Evolutionary conservation across 1,284 basidiomycete genomes (phyloP).

Genomic region (Boletus coffeatus): DNA sequence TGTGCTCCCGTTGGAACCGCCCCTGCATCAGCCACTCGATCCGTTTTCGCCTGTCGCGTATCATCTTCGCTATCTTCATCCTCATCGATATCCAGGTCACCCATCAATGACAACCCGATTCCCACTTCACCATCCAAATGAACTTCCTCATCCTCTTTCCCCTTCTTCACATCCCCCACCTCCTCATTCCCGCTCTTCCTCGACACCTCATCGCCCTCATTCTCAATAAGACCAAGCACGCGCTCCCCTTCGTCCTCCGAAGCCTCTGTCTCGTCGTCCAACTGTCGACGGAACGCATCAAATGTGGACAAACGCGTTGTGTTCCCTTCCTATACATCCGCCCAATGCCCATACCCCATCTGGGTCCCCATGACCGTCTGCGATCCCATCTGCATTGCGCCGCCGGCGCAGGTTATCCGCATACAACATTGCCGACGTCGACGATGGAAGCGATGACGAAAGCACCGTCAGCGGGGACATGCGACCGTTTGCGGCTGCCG

Average conservation of each 20-base stretch:
- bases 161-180: background rate
- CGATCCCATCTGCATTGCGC: background rate
- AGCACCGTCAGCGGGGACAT: slow-evolving; percentile 16
- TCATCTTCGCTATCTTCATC: slow-evolving; percentile 12
- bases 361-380: background rate
- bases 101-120: slow-evolving; percentile 63
- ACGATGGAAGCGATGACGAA: slow-evolving; percentile 11
- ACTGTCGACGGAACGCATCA: slow-evolving; percentile 22
- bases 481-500: slow-evolving; percentile 15
- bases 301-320: slow-evolving; percentile 24
- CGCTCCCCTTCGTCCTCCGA: slow-evolving; percentile 8
- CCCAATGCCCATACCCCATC: background rate
- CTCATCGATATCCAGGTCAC: slow-evolving; percentile 38
- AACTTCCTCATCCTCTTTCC: slow-evolving; percentile 14
- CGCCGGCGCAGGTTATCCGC: background rate
- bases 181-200: background rate
- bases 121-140: slow-evolving; percentile 55
- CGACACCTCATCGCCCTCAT: background rate
- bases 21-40: slow-evolving; percentile 1
- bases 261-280: slow-evolving; percentile 12
- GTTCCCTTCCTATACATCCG: slow-evolving; percentile 16
- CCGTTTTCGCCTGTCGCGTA: background rate
- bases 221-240: background rate
- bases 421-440: background rate
- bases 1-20: slow-evolving; percentile 5